Evolutionary conservation across 164 flowering plant genomes (phyloP), one percentile per base, ranked within the genome.

Genomic region (Malania oleifera): DNA sequence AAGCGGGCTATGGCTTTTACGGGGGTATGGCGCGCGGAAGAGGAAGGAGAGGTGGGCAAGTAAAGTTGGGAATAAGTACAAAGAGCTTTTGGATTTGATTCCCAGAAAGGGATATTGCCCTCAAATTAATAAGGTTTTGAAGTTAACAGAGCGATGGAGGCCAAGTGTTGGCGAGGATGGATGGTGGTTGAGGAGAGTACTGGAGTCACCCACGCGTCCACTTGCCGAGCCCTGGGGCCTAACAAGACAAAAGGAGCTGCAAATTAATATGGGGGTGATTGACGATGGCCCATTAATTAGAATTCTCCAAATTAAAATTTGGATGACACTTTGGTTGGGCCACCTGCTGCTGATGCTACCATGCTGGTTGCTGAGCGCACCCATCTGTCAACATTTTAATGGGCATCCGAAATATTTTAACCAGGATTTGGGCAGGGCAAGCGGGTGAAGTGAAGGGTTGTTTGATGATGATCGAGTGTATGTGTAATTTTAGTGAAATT

Each of bases 61-160:
- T 18, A 50, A 60, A 60, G 55, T 13, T 45, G 54, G 62, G 54
- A n/a, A n/a, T n/a, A n/a, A n/a, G n/a, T 15, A 59, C 48, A 59
- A 48, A 59, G 62, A 37, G 44, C 52, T 22, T 52, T 61, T 26
- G 9, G 57, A 52, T 41, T 43, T 41, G 56, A 52, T 39, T 40
- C 56, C 20, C 14, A 28, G 28, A 46, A 57, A 59, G 28, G 44
- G 39, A 57, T n/a, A n/a, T 57, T 39, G 37, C 56, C 27, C 50
- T 60, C 50, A n/a, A n/a, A n/a, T n/a, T n/a, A n/a, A n/a, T n/a
- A n/a, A n/a, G n/a, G n/a, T n/a, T n/a, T n/a, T n/a, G n/a, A n/a
- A n/a, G n/a, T n/a, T n/a, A n/a, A n/a, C n/a, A n/a, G n/a, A n/a
- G n/a, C n/a, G n/a, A n/a, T n/a, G n/a, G n/a, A n/a, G n/a, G n/a